Evolutionary conservation across 208 protist species (phyloP), one percentile per base, ranked within the genome.

Genomic region (Endotrypanum monterogeii): DNA sequence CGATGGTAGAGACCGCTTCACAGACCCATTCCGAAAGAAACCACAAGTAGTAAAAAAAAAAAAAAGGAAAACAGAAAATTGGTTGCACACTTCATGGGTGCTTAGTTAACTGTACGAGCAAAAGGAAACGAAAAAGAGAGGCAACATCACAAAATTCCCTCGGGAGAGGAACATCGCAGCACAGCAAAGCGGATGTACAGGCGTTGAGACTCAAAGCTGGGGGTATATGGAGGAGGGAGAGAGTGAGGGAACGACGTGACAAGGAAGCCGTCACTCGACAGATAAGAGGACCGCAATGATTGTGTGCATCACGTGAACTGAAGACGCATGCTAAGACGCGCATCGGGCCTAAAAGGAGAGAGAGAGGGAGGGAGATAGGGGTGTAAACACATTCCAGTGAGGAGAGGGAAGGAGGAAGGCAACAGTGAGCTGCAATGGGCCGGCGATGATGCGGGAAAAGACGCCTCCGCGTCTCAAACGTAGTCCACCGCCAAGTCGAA

Each of bases 401-500:
- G 57, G 57, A 0, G 1, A 9, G 20, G 23, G 41, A 39, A 48
- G 6, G 18, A 65, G 8, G 16, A 44, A 16, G 14, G 6, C 2
- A 44, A 20, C 20, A n/a, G 25, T 16, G 20, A 28, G 28, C 23
- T 16, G 16, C 37, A 3, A 18, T 23, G 37, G n/a, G 20, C 16
- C 18, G 37, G n/a, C 58, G 32, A 23, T 37, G 16, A 46, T 25
- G 58, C 58, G 35, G 28, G 25, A 7, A 7, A 65, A 25, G 14
- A 28, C 46, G 44, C n/a, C 9, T 12, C 11, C 71, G 18, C 52
- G 28, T 28, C 23, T 82, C 80, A 89, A 41, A 86, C 77, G 60
- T 88, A 86, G 54, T 90, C 85, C 11, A 81, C 80, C 16, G 71
- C 61, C 78, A 87, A 56, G 58, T 92, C 80, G 50, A 79, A 78